Percentiles rank a stretch among this genome's conserved stretches.
phyloP scores from a whole-genome alignment of 768 basidiomycete genomes.

The Amanita molliuscula region DNA sequence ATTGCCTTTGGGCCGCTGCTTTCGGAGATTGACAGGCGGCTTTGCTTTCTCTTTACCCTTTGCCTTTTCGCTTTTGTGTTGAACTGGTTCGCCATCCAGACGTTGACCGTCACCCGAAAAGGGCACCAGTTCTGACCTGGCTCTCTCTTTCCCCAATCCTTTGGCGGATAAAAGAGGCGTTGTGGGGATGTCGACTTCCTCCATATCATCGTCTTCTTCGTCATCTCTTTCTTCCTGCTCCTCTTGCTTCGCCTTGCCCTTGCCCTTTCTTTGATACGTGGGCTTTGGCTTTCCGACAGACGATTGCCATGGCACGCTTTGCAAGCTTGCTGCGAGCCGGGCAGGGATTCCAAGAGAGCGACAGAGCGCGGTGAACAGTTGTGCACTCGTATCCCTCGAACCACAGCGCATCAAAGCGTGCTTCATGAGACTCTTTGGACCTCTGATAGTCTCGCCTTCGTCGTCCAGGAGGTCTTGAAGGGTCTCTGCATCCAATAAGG shows the following conservation, averaged over 20 bases:
- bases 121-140: not conserved
- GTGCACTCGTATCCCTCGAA: conserved; percentile 77
- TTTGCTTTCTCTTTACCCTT: conserved; percentile 51
- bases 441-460: conserved; percentile 61
- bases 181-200: conserved; percentile 19
- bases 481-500: conserved; percentile 23
- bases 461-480: conserved; percentile 38
- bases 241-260: conserved; percentile 22
- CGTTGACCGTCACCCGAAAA: conserved; percentile 32
- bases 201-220: conserved; percentile 24
- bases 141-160: conserved; percentile 18
- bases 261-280: conserved; percentile 26
- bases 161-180: conserved; percentile 13
- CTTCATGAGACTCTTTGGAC: conserved; percentile 86
- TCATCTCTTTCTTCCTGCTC: conserved; percentile 15
- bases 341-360: conserved; percentile 81
- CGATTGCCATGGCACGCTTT: conserved; percentile 87
- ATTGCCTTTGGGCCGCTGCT: conserved; percentile 39
- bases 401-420: conserved; percentile 76
- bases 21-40: conserved; percentile 49
- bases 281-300: conserved; percentile 47
- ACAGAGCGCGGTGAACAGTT: conserved; percentile 86
- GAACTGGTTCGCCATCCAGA: conserved; percentile 22
- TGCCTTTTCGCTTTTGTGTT: conserved; percentile 32
- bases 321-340: conserved; percentile 80